phyloP scores from a whole-genome alignment of 768 basidiomycete genomes.

The Cystoderma amianthinum region DNA sequence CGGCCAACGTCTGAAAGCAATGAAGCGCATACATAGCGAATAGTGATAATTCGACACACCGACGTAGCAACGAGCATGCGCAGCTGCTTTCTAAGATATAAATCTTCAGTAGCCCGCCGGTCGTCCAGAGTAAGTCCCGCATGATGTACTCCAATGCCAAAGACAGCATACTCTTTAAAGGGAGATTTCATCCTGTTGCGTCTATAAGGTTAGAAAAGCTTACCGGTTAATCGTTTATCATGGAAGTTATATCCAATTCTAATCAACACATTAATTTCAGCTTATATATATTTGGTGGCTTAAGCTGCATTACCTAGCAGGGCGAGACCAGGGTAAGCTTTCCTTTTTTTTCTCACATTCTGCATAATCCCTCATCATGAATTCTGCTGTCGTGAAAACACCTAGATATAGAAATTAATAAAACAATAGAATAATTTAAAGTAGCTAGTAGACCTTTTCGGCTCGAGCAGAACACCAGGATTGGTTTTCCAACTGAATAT shows the following conservation, averaged over 20 bases:
- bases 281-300: slow-evolving; percentile 2
- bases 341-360: slow-evolving; percentile 42
- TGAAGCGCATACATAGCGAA: neutral
- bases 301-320: slow-evolving; percentile 32
- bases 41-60: slow-evolving; percentile 31
- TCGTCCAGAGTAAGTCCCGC: slow-evolving; percentile 78
- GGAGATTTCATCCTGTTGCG: neutral
- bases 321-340: slow-evolving; percentile 62
- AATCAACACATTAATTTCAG: slow-evolving; percentile 1
- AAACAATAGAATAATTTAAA: slow-evolving; percentile 1
- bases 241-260: slow-evolving; percentile 54
- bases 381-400: slow-evolving; percentile 64
- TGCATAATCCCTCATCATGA: slow-evolving; percentile 66
- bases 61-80: slow-evolving; percentile 78
- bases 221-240: slow-evolving; percentile 64
- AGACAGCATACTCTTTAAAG: slow-evolving; percentile 47
- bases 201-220: slow-evolving; percentile 9
- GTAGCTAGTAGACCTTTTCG: slow-evolving; percentile 54
- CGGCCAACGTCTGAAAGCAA: slow-evolving; percentile 72
- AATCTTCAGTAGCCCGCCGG: slow-evolving; percentile 63
- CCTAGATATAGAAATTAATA: slow-evolving; percentile 25
- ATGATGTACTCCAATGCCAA: slow-evolving; percentile 88
- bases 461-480: slow-evolving; percentile 84
- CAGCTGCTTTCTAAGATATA: slow-evolving; percentile 60
- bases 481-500: slow-evolving; percentile 75